phyloP scores from a whole-genome alignment of 202 grass and related monocot genomes.

The Dendrocalamus latiflorus region DNA sequence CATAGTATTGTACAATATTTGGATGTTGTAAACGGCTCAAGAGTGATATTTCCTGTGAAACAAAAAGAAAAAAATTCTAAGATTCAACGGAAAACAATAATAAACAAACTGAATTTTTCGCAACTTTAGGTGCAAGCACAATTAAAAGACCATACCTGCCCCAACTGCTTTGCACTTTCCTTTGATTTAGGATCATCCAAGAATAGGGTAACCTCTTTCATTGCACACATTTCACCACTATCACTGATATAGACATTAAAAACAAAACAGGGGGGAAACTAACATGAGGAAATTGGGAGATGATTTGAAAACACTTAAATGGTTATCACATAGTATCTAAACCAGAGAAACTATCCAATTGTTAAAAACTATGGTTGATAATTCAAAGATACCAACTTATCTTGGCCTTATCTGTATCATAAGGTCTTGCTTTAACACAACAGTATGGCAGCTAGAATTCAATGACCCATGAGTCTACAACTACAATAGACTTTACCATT shows the following conservation, averaged over 20 bases:
- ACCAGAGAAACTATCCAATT: not conserved
- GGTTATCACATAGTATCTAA: not conserved
- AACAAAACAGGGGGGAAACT: conserved; percentile 8
- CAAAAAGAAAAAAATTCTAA: not conserved
- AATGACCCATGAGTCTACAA: not conserved
- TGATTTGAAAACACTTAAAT: conserved; percentile 16
- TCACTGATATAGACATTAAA: conserved; percentile 54
- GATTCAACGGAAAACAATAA: not conserved
- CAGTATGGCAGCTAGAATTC: not conserved
- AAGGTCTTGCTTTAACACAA: not conserved
- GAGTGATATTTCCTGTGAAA: conserved; percentile 85
- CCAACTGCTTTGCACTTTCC: conserved; percentile 93
- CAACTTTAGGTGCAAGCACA: not conserved
- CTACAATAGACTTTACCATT: not conserved
- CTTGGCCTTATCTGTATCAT: not conserved
- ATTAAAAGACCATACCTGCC: conserved; percentile 57
- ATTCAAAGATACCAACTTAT: not conserved
- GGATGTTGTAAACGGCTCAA: conserved; percentile 87
- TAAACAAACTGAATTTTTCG: not conserved
- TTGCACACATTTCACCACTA: conserved; percentile 99
- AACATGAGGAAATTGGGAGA: conserved; percentile 9
- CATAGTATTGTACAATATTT: conserved; percentile 95
- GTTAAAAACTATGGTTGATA: not conserved
- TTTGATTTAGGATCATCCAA: conserved; percentile 95
- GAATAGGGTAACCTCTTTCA: conserved; percentile 99